Conservation (phyloP, 164 flowering plant genomes). For the Annona cherimola region DNA sequence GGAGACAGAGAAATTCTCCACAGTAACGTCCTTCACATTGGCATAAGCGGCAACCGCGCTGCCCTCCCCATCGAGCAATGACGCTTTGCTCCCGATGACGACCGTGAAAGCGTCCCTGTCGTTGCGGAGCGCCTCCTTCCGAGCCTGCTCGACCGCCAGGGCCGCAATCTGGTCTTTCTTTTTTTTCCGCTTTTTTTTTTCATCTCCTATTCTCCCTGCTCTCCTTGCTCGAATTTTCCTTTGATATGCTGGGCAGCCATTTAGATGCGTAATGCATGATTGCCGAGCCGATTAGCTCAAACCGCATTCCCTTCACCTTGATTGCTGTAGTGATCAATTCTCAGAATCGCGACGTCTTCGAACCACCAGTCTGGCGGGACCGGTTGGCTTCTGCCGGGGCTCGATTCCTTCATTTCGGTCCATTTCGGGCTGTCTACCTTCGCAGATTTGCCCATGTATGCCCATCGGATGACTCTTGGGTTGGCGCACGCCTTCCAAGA, state of each 20-base stretch:
- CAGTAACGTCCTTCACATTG: constrained; percentile 18
- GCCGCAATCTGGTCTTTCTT: constrained; percentile 56
- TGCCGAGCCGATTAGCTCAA: constrained; percentile 72
- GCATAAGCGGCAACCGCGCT: constrained; percentile 18
- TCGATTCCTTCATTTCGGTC: constrained; percentile 57
- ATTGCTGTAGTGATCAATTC: constrained; percentile 90
- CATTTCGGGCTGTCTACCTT: constrained; percentile 52
- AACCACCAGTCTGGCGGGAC: constrained; percentile 96
- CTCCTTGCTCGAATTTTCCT: constrained; percentile 42
- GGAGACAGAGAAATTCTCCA: constrained; percentile 18
- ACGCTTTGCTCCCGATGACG: constrained; percentile 13
- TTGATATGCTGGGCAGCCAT: constrained; percentile 74
- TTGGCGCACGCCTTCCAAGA: constrained; percentile 93
- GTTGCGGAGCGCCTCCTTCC: constrained; percentile 63
- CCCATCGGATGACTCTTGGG: constrained; percentile 74
- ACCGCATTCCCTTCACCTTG: constrained; percentile 84
- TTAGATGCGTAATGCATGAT: constrained; percentile 73
- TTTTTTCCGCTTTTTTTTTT: constrained; percentile 69
- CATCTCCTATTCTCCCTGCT: constrained; percentile 30
- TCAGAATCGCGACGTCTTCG: constrained; percentile 68
- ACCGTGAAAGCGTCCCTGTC: constrained; percentile 64
- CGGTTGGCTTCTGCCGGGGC: constrained; percentile 49
- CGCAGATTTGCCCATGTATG: constrained; percentile 56
- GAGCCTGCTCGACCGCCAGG: constrained; percentile 45
- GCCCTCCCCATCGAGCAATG: constrained; percentile 8